phyloP scores from a whole-genome alignment of 495 filamentous ascomycete species.

The Penicillium atrosanguineum region DNA sequence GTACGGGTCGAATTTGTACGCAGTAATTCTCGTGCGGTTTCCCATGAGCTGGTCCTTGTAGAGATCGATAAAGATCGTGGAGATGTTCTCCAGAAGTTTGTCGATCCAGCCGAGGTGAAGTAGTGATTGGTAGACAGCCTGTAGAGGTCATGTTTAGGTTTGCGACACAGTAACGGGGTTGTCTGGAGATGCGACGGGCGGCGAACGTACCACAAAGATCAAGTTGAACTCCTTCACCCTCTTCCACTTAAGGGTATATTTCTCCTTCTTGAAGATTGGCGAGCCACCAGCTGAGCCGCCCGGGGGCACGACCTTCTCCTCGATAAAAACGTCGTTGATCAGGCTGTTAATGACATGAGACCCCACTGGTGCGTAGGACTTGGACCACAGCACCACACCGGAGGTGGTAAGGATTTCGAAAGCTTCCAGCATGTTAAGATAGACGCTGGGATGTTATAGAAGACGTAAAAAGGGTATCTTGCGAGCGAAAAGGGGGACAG shows the following conservation, averaged over 20 bases:
- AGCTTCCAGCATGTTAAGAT: conserved; percentile 73
- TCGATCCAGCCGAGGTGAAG: conserved; percentile 96
- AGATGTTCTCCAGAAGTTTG: conserved; percentile 91
- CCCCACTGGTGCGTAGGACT: conserved; percentile 75
- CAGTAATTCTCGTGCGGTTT: conserved; percentile 69
- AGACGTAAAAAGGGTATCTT: conserved; percentile 6
- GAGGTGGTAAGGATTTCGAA: conserved; percentile 97
- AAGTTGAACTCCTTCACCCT: conserved; percentile 85
- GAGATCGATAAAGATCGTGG: conserved; percentile 80
- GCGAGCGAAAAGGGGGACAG: conserved; percentile 2
- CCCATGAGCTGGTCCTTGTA: conserved; percentile 86
- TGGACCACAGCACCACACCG: conserved; percentile 95
- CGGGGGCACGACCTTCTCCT: conserved; percentile 73
- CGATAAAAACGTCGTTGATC: conserved; percentile 95
- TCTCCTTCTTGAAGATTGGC: conserved; percentile 81
- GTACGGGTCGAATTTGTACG: conserved; percentile 82
- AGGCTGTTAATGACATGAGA: conserved; percentile 87
- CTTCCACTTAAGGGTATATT: conserved; percentile 94
- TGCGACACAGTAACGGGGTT: conserved; percentile 4
- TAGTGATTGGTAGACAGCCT: conserved; percentile 97
- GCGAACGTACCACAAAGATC: conserved; percentile 82
- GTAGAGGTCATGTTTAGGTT: conserved; percentile 22
- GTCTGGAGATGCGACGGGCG: conserved; percentile 15
- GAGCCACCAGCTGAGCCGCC: conserved; percentile 25
- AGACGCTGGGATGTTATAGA: not conserved